phyloP scores from a whole-genome alignment of 139 green algal genomes.

The Tetradesmus lagerheimii region DNA sequence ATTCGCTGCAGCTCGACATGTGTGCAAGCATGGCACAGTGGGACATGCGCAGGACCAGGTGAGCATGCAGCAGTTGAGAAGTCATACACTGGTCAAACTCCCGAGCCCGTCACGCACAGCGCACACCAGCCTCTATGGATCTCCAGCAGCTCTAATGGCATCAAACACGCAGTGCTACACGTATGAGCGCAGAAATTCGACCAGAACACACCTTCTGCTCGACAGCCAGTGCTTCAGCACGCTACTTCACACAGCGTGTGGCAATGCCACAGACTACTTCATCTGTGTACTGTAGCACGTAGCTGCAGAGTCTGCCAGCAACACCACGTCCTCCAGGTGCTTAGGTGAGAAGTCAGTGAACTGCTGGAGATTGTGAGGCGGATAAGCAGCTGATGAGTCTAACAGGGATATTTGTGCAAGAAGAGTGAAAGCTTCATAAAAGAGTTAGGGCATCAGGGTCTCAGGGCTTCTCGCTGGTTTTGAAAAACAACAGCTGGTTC shows the following conservation, averaged over 20 bases:
- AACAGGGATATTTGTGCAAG: no score
- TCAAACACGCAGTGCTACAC: no score
- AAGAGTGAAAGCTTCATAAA: background rate
- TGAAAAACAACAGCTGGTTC: background rate
- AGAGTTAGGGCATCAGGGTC: no score
- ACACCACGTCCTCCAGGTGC: background rate
- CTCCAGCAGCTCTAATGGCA: no score
- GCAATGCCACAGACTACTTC: background rate
- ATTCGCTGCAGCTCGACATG: background rate
- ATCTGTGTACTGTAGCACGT: background rate
- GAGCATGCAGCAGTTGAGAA: background rate
- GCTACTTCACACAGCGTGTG: background rate
- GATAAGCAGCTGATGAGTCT: no score
- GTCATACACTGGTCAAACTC: constrained; percentile 6
- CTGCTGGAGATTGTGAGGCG: background rate
- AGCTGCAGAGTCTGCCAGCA: background rate
- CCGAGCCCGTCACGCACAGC: background rate
- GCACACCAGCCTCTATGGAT: no score
- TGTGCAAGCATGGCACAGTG: background rate
- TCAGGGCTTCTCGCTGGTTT: background rate
- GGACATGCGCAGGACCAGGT: background rate
- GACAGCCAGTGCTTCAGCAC: background rate
- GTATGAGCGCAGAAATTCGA: no score
- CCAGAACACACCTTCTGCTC: background rate
- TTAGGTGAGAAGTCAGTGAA: background rate